Percentiles rank a stretch among this genome's conserved stretches.
Evolutionary conservation across 73 alveolate species (phyloP).

Genomic region (Tetrahymena borealis): DNA sequence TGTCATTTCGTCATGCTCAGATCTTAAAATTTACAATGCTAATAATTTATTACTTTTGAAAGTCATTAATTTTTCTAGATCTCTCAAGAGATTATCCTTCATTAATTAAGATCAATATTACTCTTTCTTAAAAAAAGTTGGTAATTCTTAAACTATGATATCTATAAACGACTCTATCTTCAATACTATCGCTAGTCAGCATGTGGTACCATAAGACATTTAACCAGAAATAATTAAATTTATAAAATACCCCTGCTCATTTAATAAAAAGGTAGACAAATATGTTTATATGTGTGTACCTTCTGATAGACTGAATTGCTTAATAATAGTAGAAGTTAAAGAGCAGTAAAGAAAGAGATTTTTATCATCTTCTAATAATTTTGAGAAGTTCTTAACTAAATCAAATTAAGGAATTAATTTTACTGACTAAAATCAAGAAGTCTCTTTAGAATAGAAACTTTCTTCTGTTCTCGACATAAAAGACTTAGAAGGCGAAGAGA

Average conservation of each 20-base stretch:
- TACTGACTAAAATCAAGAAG: too few relatives aligned
- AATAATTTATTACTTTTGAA: neutral
- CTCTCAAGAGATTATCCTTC: neutral
- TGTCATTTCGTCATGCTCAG: neutral
- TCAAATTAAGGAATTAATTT: neutral
- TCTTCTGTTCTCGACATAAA: too few relatives aligned
- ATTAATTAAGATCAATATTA: neutral
- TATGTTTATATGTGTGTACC: neutral
- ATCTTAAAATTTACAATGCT: neutral
- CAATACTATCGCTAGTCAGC: neutral
- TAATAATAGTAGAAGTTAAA: neutral
- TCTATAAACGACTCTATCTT: neutral
- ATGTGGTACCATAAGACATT: neutral
- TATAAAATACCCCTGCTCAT: neutral
- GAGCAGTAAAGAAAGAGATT: neutral
- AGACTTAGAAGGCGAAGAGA: too few relatives aligned
- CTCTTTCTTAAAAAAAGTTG: neutral
- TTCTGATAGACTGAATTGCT: neutral
- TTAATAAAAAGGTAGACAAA: neutral
- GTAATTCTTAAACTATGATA: neutral
- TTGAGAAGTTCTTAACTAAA: neutral
- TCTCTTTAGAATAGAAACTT: too few relatives aligned
- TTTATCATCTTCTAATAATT: neutral
- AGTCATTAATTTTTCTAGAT: neutral
- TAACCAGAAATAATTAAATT: neutral